Percentiles rank a stretch among this genome's conserved stretches.
Evolutionary conservation across 2,329 filamentous ascomycete species (phyloP).

Genomic region (Fusarium buxicola): DNA sequence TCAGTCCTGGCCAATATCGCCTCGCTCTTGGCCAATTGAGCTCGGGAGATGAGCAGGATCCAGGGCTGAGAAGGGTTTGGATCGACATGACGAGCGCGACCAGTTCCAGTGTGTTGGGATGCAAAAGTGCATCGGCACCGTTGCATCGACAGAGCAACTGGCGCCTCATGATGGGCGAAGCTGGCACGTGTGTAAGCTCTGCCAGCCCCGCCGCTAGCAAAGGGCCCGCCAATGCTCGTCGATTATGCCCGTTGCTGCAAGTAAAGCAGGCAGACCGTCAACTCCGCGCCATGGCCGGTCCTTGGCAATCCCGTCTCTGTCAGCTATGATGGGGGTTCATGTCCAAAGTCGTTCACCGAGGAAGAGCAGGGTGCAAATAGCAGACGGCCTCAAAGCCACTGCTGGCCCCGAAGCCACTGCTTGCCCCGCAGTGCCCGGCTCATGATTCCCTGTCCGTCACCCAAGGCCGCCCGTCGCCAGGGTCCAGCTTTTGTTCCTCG

Average conservation of each 20-base stretch:
- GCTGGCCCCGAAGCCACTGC: neutral
- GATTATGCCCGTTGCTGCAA: slow-evolving; percentile 21
- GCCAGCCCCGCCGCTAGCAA: slow-evolving; percentile 24
- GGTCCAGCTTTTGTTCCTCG: slow-evolving; percentile 16
- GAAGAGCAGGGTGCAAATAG: slow-evolving; percentile 10
- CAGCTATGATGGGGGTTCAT: slow-evolving; percentile 17
- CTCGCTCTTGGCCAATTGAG: slow-evolving; percentile 33
- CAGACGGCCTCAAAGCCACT: too few relatives aligned
- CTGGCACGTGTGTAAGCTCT: slow-evolving; percentile 41
- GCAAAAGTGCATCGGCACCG: slow-evolving; percentile 23
- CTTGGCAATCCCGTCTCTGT: slow-evolving; percentile 36
- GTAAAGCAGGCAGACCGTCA: slow-evolving; percentile 20
- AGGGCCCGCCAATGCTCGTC: slow-evolving; percentile 22
- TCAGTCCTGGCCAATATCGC: slow-evolving; percentile 28
- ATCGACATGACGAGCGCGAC: slow-evolving; percentile 32
- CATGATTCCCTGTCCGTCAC: slow-evolving; percentile 28
- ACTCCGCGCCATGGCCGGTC: slow-evolving; percentile 30
- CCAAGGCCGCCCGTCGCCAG: slow-evolving; percentile 9
- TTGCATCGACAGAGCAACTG: slow-evolving; percentile 22
- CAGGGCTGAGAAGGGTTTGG: slow-evolving; percentile 29
- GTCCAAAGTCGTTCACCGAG: slow-evolving; percentile 43
- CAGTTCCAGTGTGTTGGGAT: slow-evolving; percentile 39
- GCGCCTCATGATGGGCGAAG: slow-evolving; percentile 39
- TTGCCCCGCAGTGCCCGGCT: slow-evolving; percentile 17
- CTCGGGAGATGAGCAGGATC: slow-evolving; percentile 22